Percentiles rank a stretch among this genome's conserved stretches.
These are phyloP conservation scores for Plasmodium gonderi DNA, from an alignment of 169 alveolate species.

Conservation along the genomic window DNA sequence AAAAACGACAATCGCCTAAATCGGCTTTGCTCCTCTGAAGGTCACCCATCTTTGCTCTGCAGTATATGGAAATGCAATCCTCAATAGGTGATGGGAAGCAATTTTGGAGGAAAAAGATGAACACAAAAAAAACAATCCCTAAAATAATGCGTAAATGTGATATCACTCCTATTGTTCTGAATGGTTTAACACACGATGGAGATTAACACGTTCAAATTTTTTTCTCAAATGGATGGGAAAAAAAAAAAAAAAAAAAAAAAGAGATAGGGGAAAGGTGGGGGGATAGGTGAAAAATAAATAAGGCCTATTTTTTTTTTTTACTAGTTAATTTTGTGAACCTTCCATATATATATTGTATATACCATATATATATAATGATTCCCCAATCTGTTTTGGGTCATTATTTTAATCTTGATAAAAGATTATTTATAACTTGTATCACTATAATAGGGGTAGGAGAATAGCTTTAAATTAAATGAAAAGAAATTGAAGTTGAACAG, in stretches of 20 bases:
- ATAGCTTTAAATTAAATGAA: neutral
- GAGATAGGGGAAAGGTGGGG: neutral
- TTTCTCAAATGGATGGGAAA: no score
- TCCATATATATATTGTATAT: no score
- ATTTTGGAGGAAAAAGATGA: neutral
- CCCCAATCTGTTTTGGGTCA: no score
- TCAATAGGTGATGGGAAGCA: no score
- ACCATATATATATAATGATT: no score
- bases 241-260: no score
- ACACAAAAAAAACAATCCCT: neutral
- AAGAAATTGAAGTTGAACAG: neutral
- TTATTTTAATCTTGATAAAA: neutral
- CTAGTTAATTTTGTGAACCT: no score
- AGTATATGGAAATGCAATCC: neutral
- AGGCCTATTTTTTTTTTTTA: no score
- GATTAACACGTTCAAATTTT: no score
- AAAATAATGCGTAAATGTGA: neutral
- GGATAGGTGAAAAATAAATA: neutral
- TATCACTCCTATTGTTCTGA: neutral
- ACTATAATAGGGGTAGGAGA: neutral
- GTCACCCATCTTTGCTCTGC: constrained; percentile 63
- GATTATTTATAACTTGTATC: neutral
- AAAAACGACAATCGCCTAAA: constrained; percentile 93
- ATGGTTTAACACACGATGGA: neutral
- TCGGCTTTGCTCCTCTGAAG: constrained; percentile 71